phyloP scores from a whole-genome alignment of 257 asterid genomes.

The Solanum bukasovii region DNA sequence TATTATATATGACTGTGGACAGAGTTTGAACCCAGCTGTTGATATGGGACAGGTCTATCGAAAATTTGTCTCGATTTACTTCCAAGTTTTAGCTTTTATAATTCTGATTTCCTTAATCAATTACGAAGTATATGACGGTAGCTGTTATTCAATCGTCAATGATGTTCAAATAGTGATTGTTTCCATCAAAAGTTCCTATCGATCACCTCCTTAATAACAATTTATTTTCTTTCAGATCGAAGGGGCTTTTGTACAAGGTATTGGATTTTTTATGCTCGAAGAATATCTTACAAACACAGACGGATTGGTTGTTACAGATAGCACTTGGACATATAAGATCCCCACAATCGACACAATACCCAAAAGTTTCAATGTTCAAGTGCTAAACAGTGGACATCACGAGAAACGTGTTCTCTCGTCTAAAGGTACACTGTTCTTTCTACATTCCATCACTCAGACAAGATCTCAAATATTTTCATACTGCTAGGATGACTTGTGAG shows the following conservation, averaged over 20 bases:
- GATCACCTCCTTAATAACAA: background rate
- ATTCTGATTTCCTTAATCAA: background rate
- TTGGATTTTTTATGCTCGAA: slow-evolving; percentile 84
- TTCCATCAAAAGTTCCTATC: background rate
- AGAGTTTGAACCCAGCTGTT: slow-evolving; percentile 76
- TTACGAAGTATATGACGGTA: background rate
- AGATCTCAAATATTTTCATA: background rate
- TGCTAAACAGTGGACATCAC: slow-evolving; percentile 59
- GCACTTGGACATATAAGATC: slow-evolving; percentile 81
- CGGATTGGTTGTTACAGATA: slow-evolving; percentile 44
- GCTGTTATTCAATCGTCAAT: background rate
- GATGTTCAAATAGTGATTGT: background rate
- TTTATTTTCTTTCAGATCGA: slow-evolving; percentile 42
- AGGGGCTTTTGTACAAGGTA: slow-evolving; percentile 86
- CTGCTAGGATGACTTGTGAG: background rate
- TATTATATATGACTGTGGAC: slow-evolving; percentile 72
- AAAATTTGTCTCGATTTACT: background rate
- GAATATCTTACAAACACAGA: slow-evolving; percentile 48
- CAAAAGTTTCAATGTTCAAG: slow-evolving; percentile 42
- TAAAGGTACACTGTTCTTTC: slow-evolving; percentile 35
- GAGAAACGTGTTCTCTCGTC: slow-evolving; percentile 64
- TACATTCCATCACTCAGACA: background rate
- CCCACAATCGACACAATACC: slow-evolving; percentile 80
- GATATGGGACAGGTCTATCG: slow-evolving; percentile 67
- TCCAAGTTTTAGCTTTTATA: background rate